Evolutionary conservation across 768 basidiomycete genomes (phyloP).

Genomic region (Arthromyces matolae): DNA sequence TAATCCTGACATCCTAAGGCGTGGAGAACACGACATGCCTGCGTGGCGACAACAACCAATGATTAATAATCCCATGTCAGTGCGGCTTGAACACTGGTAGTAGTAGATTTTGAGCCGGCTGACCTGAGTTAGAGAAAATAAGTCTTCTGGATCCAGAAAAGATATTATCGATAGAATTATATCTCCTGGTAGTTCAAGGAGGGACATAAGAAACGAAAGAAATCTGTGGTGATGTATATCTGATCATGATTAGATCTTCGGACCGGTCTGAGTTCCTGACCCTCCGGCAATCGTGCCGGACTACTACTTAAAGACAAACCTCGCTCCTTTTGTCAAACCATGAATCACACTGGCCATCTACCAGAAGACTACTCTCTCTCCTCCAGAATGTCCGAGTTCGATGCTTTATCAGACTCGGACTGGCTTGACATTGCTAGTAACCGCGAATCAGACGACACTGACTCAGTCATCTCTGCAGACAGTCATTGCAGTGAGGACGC

Average conservation of each 20-base stretch:
- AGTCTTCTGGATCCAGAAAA: slow-evolving; percentile 33
- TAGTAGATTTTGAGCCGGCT: slow-evolving; percentile 3
- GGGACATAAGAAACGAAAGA: slow-evolving; percentile 17
- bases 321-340: slow-evolving; percentile 23
- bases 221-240: not conserved
- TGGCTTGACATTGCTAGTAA: slow-evolving; percentile 78
- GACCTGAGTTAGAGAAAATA: slow-evolving; percentile 50
- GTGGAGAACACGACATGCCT: slow-evolving; percentile 61
- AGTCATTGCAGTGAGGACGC: slow-evolving; percentile 61
- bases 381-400: slow-evolving; percentile 55
- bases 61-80: too few relatives aligned
- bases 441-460: slow-evolving; percentile 68
- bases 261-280: not conserved
- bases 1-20: slow-evolving; percentile 49
- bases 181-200: slow-evolving; percentile 39
- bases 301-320: slow-evolving; percentile 22
- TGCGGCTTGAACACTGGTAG: not conserved
- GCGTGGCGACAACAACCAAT: too few relatives aligned
- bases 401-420: slow-evolving; percentile 73
- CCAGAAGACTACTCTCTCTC: slow-evolving; percentile 34
- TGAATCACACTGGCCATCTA: slow-evolving; percentile 28
- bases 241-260: slow-evolving; percentile 16
- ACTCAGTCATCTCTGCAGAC: slow-evolving; percentile 59
- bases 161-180: slow-evolving; percentile 37
- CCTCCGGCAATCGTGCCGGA: slow-evolving; percentile 17